Evolutionary conservation across 139 green algal species (phyloP).

Genomic region (Chara braunii): DNA sequence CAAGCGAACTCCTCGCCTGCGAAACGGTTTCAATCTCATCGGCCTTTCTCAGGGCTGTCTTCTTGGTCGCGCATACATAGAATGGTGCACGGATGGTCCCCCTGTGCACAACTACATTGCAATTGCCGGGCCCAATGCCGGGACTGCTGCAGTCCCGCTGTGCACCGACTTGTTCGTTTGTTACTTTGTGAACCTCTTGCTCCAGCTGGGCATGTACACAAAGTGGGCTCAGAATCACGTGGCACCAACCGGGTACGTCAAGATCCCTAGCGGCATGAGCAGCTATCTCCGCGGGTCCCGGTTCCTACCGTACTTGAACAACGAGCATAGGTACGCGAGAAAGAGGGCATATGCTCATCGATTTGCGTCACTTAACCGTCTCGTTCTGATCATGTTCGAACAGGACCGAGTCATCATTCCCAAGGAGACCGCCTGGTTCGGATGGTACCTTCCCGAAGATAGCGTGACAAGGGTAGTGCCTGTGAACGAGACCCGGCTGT

Average conservation of each 20-base stretch:
- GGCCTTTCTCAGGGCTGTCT: conserved; percentile 29
- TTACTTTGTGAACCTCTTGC: conserved; percentile 11
- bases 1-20: conserved; percentile 5
- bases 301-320: conserved; percentile 30
- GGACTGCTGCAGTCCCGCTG: conserved; percentile 14
- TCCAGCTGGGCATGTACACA: conserved; percentile 20
- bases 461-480: background rate
- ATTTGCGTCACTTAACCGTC: conserved; percentile 13
- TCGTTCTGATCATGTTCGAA: conserved; percentile 41
- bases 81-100: conserved; percentile 23
- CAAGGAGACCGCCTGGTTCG: conserved; percentile 20
- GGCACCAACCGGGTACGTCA: conserved; percentile 49
- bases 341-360: conserved; percentile 27
- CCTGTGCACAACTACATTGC: conserved; percentile 34
- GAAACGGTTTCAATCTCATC: conserved; percentile 22
- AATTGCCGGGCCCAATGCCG: conserved; percentile 26
- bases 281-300: conserved; percentile 9
- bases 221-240: conserved; percentile 10
- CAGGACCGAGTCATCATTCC: conserved; percentile 12
- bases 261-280: conserved; percentile 36
- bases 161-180: no score
- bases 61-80: conserved; percentile 24
- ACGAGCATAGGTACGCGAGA: conserved; percentile 2
- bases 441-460: conserved; percentile 14
- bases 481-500: conserved; percentile 24